Evolutionary conservation across 2,329 filamentous ascomycete genomes (phyloP).

Genomic region (Fusarium sp.): DNA sequence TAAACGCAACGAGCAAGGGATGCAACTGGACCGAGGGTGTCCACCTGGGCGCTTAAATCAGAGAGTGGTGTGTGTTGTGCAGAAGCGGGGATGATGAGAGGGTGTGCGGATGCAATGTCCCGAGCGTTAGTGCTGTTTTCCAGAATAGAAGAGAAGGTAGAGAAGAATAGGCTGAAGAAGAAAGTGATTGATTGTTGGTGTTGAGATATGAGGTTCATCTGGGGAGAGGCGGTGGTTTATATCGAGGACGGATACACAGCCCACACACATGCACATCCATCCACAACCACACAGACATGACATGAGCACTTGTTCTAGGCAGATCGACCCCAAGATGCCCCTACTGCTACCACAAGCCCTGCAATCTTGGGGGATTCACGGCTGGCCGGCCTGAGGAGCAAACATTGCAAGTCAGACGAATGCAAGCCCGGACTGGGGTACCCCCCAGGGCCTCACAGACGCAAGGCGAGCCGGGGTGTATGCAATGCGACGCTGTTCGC

Average conservation of each 20-base stretch:
- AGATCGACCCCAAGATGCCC: neutral
- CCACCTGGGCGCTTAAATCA: constrained; percentile 50
- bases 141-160: neutral
- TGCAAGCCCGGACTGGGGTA: constrained; percentile 27
- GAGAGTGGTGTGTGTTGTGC: constrained; percentile 39
- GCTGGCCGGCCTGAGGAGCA: neutral
- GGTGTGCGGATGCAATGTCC: constrained; percentile 4
- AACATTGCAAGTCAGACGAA: constrained; percentile 18
- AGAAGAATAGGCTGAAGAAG: constrained; percentile 13
- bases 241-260: constrained; percentile 11
- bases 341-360: neutral
- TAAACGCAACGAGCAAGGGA: constrained; percentile 45
- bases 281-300: too few relatives aligned
- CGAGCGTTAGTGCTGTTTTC: constrained; percentile 7
- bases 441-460: too few relatives aligned
- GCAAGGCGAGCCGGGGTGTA: neutral
- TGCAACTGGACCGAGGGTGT: constrained; percentile 40
- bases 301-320: constrained; percentile 21
- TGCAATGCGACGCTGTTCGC: constrained; percentile 36
- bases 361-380: neutral
- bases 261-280: too few relatives aligned
- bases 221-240: constrained; percentile 31
- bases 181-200: neutral
- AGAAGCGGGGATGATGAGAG: constrained; percentile 32
- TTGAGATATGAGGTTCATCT: neutral